These are phyloP conservation scores for Ambrosia artemisiifolia DNA, from an alignment of 129 eudicot species.

Conservation along the genomic window DNA sequence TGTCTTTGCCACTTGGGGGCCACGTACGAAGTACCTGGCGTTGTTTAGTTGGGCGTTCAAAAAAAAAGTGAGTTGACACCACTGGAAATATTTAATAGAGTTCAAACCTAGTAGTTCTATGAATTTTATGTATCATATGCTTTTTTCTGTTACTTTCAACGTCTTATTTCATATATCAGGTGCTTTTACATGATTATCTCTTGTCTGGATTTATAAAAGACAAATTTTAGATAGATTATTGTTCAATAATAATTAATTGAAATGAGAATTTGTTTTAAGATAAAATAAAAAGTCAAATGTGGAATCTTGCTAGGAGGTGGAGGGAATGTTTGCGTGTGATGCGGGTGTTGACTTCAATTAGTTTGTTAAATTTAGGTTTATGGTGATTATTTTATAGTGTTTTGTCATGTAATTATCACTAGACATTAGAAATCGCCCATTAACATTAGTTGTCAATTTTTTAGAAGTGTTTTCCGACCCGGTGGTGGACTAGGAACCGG, in stretches of 20 bases:
- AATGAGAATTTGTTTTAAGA: not conserved
- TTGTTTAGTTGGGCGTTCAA: too few species aligned
- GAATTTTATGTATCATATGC: not conserved
- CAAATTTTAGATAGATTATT: not conserved
- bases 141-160: not conserved
- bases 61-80: too few species aligned
- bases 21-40: too few species aligned
- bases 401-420: not conserved
- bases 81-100: not conserved
- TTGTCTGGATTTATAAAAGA: not conserved
- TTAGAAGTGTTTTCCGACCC: too few species aligned
- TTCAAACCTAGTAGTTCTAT: not conserved
- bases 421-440: not conserved
- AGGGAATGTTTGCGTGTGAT: not conserved
- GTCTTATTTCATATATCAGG: not conserved
- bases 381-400: not conserved
- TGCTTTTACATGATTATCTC: not conserved
- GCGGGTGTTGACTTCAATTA: not conserved
- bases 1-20: too few species aligned
- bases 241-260: not conserved
- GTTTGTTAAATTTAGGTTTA: not conserved
- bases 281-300: not conserved
- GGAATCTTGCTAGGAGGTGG: conserved; percentile 2
- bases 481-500: too few species aligned
- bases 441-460: not conserved